These are phyloP conservation scores for Chrysoporthe deuterocubensis DNA, from an alignment of 2,329 filamentous ascomycete species.

Conservation along the genomic window DNA sequence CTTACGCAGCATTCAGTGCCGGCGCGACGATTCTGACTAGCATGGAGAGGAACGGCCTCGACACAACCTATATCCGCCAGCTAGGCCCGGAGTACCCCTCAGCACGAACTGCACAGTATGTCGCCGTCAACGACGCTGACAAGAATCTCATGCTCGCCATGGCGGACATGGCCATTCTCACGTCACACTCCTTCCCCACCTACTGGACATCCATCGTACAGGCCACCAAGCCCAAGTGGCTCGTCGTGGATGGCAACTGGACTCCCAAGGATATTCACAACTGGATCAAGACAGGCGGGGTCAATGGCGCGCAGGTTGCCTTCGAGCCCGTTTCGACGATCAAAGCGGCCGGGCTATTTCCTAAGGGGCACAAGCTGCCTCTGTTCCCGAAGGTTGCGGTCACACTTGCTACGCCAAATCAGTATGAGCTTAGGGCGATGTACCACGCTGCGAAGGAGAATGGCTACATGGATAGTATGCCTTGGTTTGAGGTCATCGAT, in stretches of 20 bases:
- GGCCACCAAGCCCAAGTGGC: slow-evolving; percentile 68
- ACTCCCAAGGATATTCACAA: slow-evolving; percentile 63
- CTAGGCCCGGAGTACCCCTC: slow-evolving; percentile 53
- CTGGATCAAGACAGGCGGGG: slow-evolving; percentile 68
- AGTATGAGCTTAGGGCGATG: slow-evolving; percentile 80
- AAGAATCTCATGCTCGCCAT: slow-evolving; percentile 90
- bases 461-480: slow-evolving; percentile 66
- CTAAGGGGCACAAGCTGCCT: slow-evolving; percentile 45
- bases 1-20: slow-evolving; percentile 50
- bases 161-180: slow-evolving; percentile 91
- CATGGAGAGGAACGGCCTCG: slow-evolving; percentile 67
- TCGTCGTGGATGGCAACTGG: slow-evolving; percentile 91
- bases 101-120: slow-evolving; percentile 83
- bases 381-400: slow-evolving; percentile 67
- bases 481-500: slow-evolving; percentile 84
- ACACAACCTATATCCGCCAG: slow-evolving; percentile 64
- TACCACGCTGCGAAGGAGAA: slow-evolving; percentile 69
- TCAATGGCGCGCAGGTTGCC: slow-evolving; percentile 63
- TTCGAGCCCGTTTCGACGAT: slow-evolving; percentile 89
- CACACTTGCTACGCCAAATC: slow-evolving; percentile 81
- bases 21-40: slow-evolving; percentile 74
- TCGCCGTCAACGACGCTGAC: slow-evolving; percentile 82
- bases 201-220: slow-evolving; percentile 65
- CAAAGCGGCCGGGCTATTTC: slow-evolving; percentile 76
- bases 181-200: slow-evolving; percentile 54